Base-by-base conservation (phyloP, 257 asterid species). In the Primulina tabacum region DNA sequence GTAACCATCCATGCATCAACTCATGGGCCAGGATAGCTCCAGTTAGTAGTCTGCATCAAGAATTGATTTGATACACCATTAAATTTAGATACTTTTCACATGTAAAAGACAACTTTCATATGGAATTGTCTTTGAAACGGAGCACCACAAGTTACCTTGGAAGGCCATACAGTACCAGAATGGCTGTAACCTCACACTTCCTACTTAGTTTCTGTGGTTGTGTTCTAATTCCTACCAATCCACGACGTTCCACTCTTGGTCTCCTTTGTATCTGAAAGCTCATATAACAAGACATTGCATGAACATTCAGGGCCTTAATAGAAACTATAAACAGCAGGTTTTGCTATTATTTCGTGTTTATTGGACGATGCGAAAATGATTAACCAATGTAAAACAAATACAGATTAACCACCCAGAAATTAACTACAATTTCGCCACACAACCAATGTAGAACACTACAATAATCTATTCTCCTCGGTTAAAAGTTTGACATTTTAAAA, bases 11-110 rank as follows among this genome's bases (percentile, higher is more conserved):
- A 34, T 94, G 99, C 98, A 95, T 95, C 66, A 92, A 72, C 84
- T 95, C 99, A 28, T 95, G 99, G 21, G 98, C 97, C 38, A 95
- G 97, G 75, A 92, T 92, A 50, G 96, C 98, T 62, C 99, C 99
- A 11, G 97, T 95, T 47, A 95, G 86, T 69, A 92, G 83, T 79
- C 98, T 94, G 94, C 80, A 78, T 18, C 70, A 68, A 65, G 65
- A 67, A 62, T 71, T 63, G 55, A 63, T 35, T 7, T 14, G 10
- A 35, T 63, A 12, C 4, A 55, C 47, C 56, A 14, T 50, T 14
- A 34, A 63, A 38, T 8, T 18, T 8, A 34, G 24, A 24, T 34
- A 47, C 0, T 47, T 50, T 14, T 50, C 20, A 16, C 20, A 50
- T 12, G 53, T 43, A 43, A 43, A 43, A 50, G 56, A 50, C 53